phyloP scores from a whole-genome alignment of 1,284 basidiomycete genomes.

The Athelia psychrophila region DNA sequence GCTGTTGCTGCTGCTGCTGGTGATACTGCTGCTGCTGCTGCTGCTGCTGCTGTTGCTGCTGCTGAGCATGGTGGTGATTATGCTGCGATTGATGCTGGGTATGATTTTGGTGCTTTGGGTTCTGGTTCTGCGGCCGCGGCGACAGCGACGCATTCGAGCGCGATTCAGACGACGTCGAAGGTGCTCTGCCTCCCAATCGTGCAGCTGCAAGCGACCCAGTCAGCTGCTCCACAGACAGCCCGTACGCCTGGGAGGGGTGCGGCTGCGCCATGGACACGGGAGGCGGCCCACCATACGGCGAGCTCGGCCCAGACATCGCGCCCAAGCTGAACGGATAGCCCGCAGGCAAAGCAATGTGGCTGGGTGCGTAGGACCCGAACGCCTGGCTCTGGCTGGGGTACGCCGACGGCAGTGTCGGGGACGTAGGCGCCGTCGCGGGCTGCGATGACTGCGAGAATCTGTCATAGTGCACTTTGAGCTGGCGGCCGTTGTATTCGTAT shows the following conservation, averaged over 20 bases:
- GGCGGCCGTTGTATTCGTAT: constrained; percentile 84
- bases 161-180: background rate
- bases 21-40: constrained; percentile 1
- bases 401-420: constrained; percentile 14
- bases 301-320: constrained; percentile 33
- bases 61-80: constrained; percentile 4
- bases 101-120: background rate
- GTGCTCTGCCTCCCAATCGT: background rate
- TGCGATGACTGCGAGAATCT: constrained; percentile 51
- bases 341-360: constrained; percentile 30
- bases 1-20: constrained; percentile 4
- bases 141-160: background rate
- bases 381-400: constrained; percentile 3
- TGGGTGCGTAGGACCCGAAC: constrained; percentile 15
- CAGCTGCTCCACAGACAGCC: background rate
- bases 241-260: constrained; percentile 8
- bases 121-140: background rate
- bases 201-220: background rate
- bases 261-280: constrained; percentile 10
- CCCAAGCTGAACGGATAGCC: constrained; percentile 29
- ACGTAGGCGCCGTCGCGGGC: constrained; percentile 27
- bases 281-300: constrained; percentile 25
- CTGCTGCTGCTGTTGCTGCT: constrained; percentile 12
- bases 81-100: constrained; percentile 2
- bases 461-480: constrained; percentile 86